Conservation (phyloP, 2,329 filamentous ascomycete species). For the Aspergillus texensis region DNA sequence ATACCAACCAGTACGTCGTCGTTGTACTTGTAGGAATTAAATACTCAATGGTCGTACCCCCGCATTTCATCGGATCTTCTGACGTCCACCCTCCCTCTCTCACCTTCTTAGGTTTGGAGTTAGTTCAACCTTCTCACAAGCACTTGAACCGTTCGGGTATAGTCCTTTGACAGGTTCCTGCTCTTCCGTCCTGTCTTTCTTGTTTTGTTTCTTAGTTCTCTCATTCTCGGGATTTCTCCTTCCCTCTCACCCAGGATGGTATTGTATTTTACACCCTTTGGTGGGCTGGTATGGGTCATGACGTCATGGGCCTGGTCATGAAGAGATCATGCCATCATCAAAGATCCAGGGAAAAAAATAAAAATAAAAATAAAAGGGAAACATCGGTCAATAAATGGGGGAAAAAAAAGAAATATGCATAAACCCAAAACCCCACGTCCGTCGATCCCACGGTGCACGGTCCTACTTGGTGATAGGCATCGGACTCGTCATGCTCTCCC, state of each 20-base stretch:
- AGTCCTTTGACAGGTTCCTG: neutral
- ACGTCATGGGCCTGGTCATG: neutral
- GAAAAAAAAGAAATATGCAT: neutral
- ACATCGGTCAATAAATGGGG: neutral
- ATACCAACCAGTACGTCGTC: no score
- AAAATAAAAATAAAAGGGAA: neutral
- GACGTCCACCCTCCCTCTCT: conserved; percentile 8
- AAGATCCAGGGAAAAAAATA: neutral
- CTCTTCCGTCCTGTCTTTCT: neutral
- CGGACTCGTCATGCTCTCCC: no score
- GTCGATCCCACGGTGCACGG: conserved; percentile 18
- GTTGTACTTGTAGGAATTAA: no score
- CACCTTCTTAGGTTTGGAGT: neutral
- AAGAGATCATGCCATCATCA: conserved; percentile 3
- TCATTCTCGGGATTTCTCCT: no score
- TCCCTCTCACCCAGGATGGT: neutral
- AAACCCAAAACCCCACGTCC: conserved; percentile 6
- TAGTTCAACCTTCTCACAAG: neutral
- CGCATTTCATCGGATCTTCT: conserved; percentile 18
- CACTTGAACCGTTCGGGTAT: neutral
- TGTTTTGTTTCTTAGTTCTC: neutral
- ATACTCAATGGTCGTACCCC: neutral
- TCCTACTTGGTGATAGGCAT: neutral
- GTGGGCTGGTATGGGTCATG: neutral
- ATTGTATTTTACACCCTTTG: neutral